Conservation (phyloP, 2,329 filamentous ascomycete genomes). For the Cladosporium austrohemisphaericum region DNA sequence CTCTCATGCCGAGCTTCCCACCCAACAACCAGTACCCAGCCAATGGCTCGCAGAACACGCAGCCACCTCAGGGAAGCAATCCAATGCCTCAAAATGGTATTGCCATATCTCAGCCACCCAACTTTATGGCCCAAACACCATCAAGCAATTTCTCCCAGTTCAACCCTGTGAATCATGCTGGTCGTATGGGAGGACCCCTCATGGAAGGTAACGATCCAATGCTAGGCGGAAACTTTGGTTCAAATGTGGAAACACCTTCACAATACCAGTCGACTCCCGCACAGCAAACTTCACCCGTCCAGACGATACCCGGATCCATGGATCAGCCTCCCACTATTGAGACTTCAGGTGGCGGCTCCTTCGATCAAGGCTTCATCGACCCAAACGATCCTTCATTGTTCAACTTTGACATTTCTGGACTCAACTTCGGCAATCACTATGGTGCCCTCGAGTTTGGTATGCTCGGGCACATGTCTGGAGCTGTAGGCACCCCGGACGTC, state of each 20-base stretch:
- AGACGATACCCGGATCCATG: conserved; percentile 47
- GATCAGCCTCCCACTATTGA: conserved; percentile 27
- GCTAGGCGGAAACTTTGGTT: conserved; percentile 27
- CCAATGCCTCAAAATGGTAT: conserved; percentile 18
- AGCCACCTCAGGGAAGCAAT: not conserved
- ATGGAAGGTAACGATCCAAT: conserved; percentile 35
- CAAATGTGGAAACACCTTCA: conserved; percentile 57
- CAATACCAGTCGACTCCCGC: conserved; percentile 61
- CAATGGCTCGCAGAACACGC: conserved; percentile 10
- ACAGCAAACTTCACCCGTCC: conserved; percentile 44
- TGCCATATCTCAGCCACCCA: conserved; percentile 31
- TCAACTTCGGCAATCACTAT: conserved; percentile 95
- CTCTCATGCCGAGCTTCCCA: conserved; percentile 78
- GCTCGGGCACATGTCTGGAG: conserved; percentile 92
- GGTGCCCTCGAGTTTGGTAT: conserved; percentile 94
- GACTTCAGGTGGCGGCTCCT: conserved; percentile 40
- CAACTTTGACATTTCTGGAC: conserved; percentile 90
- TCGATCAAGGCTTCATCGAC: conserved; percentile 68
- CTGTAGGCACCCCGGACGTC: conserved; percentile 40
- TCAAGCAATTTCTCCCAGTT: conserved; percentile 39
- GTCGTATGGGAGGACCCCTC: conserved; percentile 40
- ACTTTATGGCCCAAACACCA: conserved; percentile 43
- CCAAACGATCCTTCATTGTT: conserved; percentile 88
- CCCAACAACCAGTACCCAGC: conserved; percentile 55
- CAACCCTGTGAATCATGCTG: conserved; percentile 28